Percentiles rank a stretch among this genome's conserved stretches.
Evolutionary conservation across 2,329 filamentous ascomycete species (phyloP).

Genomic region (Fusarium kyushuense): DNA sequence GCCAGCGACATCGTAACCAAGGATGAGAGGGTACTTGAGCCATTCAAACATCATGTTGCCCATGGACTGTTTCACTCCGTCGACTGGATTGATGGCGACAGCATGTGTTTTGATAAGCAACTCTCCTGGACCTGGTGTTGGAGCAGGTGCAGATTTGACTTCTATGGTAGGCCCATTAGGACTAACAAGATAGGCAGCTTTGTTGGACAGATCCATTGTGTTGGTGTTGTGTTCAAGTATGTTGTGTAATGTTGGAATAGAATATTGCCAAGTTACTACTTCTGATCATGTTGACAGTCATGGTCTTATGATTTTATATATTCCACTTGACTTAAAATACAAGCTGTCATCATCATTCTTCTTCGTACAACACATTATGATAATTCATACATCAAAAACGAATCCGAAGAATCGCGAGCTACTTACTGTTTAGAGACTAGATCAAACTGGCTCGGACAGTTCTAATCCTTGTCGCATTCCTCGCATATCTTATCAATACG

Average conservation of each 20-base stretch:
- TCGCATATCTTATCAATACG: not conserved
- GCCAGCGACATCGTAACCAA: constrained; percentile 8
- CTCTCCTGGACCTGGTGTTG: not conserved
- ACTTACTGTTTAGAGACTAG: not conserved
- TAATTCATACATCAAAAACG: not conserved
- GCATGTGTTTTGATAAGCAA: not conserved
- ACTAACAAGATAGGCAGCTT: constrained; percentile 3
- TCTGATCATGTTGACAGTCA: no score
- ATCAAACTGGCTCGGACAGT: not conserved
- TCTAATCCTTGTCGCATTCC: not conserved
- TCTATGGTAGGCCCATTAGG: not conserved
- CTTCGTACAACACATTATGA: not conserved
- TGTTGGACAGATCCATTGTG: not conserved
- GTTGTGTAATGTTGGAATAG: not conserved
- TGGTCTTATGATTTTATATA: not conserved
- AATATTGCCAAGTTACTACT: no score
- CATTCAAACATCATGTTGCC: constrained; percentile 29
- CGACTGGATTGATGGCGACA: not conserved
- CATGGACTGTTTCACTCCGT: constrained; percentile 19
- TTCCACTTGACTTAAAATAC: not conserved
- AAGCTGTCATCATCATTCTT: not conserved
- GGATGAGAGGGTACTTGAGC: constrained; percentile 13
- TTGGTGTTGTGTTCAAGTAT: not conserved
- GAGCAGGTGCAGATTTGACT: not conserved
- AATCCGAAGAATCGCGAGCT: not conserved